These are phyloP conservation scores for Cutaneotrichosporon sp. DNA, from an alignment of 1,284 basidiomycete genomes.

Conservation along the genomic window DNA sequence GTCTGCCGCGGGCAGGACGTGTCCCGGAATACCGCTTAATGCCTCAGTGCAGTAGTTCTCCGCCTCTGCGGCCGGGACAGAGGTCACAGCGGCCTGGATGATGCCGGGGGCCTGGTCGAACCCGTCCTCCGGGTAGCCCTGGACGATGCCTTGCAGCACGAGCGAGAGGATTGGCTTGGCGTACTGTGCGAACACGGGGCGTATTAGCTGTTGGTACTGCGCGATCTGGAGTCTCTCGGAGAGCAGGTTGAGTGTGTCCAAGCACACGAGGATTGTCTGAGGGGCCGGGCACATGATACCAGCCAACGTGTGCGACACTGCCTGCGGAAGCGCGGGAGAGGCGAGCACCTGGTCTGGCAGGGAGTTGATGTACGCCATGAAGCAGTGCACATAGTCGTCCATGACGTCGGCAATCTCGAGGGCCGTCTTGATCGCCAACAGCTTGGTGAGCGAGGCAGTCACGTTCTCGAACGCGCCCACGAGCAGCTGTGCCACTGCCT, in stretches of 20 bases:
- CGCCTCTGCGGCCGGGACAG: slow-evolving; percentile 64
- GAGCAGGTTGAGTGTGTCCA: slow-evolving; percentile 76
- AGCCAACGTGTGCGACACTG: slow-evolving; percentile 68
- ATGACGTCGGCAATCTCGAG: slow-evolving; percentile 81
- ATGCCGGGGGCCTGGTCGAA: slow-evolving; percentile 69
- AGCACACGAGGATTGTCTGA: slow-evolving; percentile 71
- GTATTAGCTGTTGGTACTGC: slow-evolving; percentile 55
- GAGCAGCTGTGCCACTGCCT: slow-evolving; percentile 51
- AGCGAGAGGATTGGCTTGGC: slow-evolving; percentile 68
- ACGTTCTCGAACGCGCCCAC: slow-evolving; percentile 66
- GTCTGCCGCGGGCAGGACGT: slow-evolving; percentile 61
- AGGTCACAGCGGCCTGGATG: slow-evolving; percentile 62
- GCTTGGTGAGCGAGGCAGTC: slow-evolving; percentile 62
- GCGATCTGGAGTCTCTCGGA: slow-evolving; percentile 54
- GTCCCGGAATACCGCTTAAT: slow-evolving; percentile 64
- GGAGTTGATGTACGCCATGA: slow-evolving; percentile 61
- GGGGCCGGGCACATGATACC: slow-evolving; percentile 73
- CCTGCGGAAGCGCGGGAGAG: slow-evolving; percentile 66
- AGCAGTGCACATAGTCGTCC: slow-evolving; percentile 88
- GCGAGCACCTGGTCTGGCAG: slow-evolving; percentile 72
- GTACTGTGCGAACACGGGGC: slow-evolving; percentile 64
- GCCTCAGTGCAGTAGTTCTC: slow-evolving; percentile 67
- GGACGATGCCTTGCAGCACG: slow-evolving; percentile 71
- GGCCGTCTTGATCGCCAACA: slow-evolving; percentile 64
- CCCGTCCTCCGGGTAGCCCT: slow-evolving; percentile 82